Base-by-base conservation (phyloP, 2,329 filamentous ascomycete species). In the Parascedosporium putredinis region DNA sequence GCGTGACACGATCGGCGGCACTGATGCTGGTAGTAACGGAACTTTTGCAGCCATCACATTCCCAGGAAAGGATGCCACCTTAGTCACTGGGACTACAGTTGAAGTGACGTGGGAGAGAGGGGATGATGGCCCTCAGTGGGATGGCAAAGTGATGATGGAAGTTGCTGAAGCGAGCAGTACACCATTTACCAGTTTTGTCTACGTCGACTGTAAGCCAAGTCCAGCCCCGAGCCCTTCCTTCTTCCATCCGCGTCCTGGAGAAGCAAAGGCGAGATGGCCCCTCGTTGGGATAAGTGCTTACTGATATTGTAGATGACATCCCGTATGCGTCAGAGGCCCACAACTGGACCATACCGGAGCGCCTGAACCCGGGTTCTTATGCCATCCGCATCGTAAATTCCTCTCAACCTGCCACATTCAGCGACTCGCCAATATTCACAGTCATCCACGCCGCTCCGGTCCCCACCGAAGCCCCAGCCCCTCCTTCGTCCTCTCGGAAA, bases 291-390 rank as follows among this genome's bases (percentile, higher is more conserved):
- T n/a, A n/a, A n/a, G n/a, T 8, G 14, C 14, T 10, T 24, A 12
- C 33, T 7, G 20, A 7, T 31, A 12, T 31, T 12, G 6, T 12
- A 49, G 47, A 49, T 22, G 33, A 49, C 18, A 31, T 52, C 23
- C 47, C 47, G 22, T 29, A 50, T n/a, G 22, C 45, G 6, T 14
- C 16, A 14, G 22, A 44, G 9, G 36, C 33, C 12, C 50, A 52
- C 45, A 46, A 50, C 20, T 54, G 52, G 52, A 25, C 45, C 20
- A 45, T 54, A n/a, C 50, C 52, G 14, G 18, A 29, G 4, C 46
- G 14, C 16, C 40, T 52, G 9, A 42, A 34, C 10, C 45, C 52
- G 3, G 52, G 52, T 20, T 42, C 47, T 12, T 54, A 54, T 33
- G 27, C 38, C 24, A 9, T 52, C 27, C 51, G 49, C 36, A 43